Base-by-base conservation (phyloP, 441 rosid species). In the Populus tomentosa region DNA sequence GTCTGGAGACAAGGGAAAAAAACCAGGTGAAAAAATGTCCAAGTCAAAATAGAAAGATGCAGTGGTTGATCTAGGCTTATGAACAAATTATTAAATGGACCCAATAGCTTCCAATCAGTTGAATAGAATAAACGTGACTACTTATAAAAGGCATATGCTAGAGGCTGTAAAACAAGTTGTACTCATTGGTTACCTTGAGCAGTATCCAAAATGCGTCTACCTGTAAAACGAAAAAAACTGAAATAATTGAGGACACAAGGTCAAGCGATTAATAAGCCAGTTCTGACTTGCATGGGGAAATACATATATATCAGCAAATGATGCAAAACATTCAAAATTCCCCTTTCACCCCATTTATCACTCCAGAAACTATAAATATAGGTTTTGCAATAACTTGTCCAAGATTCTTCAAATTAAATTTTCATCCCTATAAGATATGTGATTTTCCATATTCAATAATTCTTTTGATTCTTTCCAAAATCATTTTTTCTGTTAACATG, bases 101-200 rank as follows among this genome's bases (percentile, higher is more conserved):
- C 10, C 10, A 50, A 33, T 35, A 9, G 53, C 66, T 20, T 40
- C 69, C 36, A 24, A 62, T 21, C 11, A 24, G 68, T 14, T 36
- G 42, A 56, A 62, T 67, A 24, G 63, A 73, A 67, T 14, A 46
- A 46, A 46, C 56, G 56, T 13, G 56, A 46, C 42, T 38, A 38
- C 11, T 38, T 38, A 8, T 38, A 1, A 38, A 38, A 38, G 42
- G 42, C 42, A 38, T 38, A 38, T 38, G 42, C 42, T 38, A 38
- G 42, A 38, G 42, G 42, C 42, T 38, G 42, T 8, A 38, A 46
- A 46, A 46, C 56, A 4, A 46, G 56, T 46, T 13, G 16, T 46
- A 46, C 56, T 69, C 69, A 69, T 59, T 73, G 28, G 24, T 24
- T 62, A 74, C 74, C 38, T 70, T 70, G 14, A 77, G 63, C 61